Base-by-base conservation (phyloP, 1,284 basidiomycete species). In the Malassezia japonica region DNA sequence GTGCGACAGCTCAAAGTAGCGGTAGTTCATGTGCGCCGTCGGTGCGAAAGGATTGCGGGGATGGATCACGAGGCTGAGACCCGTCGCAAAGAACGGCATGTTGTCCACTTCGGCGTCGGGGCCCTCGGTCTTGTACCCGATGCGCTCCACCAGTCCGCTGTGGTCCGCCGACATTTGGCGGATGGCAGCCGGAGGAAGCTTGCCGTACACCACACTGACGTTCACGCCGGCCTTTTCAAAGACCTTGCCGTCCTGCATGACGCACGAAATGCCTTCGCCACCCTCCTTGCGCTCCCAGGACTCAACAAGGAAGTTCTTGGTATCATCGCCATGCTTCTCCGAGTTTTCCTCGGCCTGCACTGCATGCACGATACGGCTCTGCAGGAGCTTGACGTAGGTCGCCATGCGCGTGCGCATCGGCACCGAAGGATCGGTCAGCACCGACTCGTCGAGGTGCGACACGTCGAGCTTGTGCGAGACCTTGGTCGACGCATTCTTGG, bases 161-260 rank as follows among this genome's bases (percentile, higher is more conserved):
- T 96, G 91, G 74, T 95, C 87, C 23, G 87, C 85, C 41, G 85
- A 80, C 92, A 98, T 98, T 77, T 94, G 87, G 69, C 81, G 80
- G 70, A 96, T 84, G 2, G 90, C 92, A 16, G 83, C 77, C 0
- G 88, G 87, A 1, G 90, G 87, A 1, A 98, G 81, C 28, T 77
- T 79, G 31, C 91, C 91, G 69, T 95, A 83, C 1, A 96, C 87
- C 67, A 96, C 79, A 24, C 86, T 88, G 64, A 96, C 85, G 76
- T 95, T 96, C 49, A 96, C 89, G 2, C 94, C 94, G 2, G 85
- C 92, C 75, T 98, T 98, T 74, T 98, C 92, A 62, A 98, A 83
- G 16, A 87, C 78, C 29, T 70, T 67, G 1, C 85, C 82, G 33
- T 80, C 77, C 13, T 85, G 79, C 64, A 96, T 83, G 13, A 94